Evolutionary conservation across 352 stramenopile species (phyloP).

Genomic region (Stramenopiles sp.): DNA sequence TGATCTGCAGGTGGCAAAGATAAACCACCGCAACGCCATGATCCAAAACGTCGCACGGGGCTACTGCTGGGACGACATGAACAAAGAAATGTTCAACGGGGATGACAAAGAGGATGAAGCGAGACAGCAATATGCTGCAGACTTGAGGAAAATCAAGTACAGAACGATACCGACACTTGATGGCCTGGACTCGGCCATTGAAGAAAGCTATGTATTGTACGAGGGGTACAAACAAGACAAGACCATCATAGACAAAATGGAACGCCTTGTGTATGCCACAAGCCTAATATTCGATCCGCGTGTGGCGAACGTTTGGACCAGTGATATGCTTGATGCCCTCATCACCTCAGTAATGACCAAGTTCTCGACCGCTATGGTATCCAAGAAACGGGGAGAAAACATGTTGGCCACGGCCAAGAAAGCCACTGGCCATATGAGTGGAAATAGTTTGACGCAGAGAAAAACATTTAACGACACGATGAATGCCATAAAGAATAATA

Average conservation of each 20-base stretch:
- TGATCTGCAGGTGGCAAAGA: neutral
- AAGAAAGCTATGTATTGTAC: neutral
- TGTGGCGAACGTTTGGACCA: neutral
- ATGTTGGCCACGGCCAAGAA: neutral
- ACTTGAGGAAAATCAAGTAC: neutral
- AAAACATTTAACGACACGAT: neutral
- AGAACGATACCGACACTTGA: neutral
- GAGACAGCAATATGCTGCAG: neutral
- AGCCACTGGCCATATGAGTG: neutral
- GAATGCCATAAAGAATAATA: neutral
- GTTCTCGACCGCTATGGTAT: neutral
- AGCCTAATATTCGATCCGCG: neutral
- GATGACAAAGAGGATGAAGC: neutral
- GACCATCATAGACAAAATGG: neutral
- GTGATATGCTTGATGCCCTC: neutral
- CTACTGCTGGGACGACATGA: neutral
- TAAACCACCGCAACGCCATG: neutral
- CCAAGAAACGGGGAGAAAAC: neutral
- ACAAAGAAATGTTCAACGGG: neutral
- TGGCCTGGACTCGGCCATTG: neutral
- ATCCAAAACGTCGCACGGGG: neutral
- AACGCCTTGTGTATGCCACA: neutral
- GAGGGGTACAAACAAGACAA: neutral
- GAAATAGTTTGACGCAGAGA: neutral
- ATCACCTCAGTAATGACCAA: neutral